phyloP scores from a whole-genome alignment of 2,329 filamentous ascomycete species.

The Aphanoascus verrucosus region DNA sequence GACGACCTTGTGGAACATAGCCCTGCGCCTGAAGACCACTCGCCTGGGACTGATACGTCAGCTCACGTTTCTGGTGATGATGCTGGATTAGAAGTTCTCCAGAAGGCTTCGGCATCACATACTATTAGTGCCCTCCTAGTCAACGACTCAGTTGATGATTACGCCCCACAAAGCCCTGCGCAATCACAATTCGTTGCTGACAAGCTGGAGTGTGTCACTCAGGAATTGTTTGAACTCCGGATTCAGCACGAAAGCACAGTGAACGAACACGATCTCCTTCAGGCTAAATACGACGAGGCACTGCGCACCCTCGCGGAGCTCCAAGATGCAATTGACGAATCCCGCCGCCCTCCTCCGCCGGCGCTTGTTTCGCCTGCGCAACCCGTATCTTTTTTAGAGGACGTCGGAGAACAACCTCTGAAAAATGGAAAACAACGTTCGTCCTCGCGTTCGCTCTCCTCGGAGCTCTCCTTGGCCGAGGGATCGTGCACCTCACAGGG shows the following conservation, averaged over 20 bases:
- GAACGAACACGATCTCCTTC: slow-evolving; percentile 68
- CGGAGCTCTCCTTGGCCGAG: slow-evolving; percentile 81
- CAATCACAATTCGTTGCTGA: slow-evolving; percentile 81
- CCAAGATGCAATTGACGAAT: slow-evolving; percentile 65
- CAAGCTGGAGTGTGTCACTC: slow-evolving; percentile 81
- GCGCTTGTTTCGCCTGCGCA: slow-evolving; percentile 40
- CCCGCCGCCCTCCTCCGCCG: slow-evolving; percentile 42
- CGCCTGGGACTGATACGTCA: not conserved
- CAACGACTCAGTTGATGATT: slow-evolving; percentile 27
- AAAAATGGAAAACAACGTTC: slow-evolving; percentile 60
- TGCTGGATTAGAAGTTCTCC: slow-evolving; percentile 28
- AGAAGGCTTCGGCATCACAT: slow-evolving; percentile 24
- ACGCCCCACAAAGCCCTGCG: slow-evolving; percentile 56
- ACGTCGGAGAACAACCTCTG: slow-evolving; percentile 58
- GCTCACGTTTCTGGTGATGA: slow-evolving; percentile 19
- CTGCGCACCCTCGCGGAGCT: slow-evolving; percentile 71
- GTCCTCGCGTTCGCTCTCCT: slow-evolving; percentile 84
- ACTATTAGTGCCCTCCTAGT: slow-evolving; percentile 19
- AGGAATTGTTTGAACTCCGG: slow-evolving; percentile 81
- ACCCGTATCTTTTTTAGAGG: slow-evolving; percentile 75
- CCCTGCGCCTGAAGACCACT: slow-evolving; percentile 16
- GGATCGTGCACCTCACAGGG: slow-evolving; percentile 59
- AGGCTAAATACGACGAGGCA: slow-evolving; percentile 83
- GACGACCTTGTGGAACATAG: slow-evolving; percentile 30
- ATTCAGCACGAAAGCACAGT: slow-evolving; percentile 81